Evolutionary conservation across 768 basidiomycete genomes (phyloP).

Genomic region (Psilocybe cyanescens): DNA sequence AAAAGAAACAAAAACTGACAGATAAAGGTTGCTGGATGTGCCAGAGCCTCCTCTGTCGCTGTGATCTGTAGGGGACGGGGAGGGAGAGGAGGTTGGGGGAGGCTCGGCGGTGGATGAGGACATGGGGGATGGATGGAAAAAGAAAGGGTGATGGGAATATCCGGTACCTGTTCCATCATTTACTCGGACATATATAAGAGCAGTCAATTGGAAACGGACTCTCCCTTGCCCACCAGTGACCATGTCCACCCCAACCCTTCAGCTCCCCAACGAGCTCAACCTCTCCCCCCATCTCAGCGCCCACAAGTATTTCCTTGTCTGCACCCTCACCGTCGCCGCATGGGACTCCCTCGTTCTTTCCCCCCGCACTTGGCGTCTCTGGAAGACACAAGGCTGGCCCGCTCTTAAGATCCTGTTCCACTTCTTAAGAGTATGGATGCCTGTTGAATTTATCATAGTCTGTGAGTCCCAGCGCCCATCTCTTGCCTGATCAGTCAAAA

Average conservation of each 20-base stretch:
- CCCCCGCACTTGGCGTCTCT: conserved; percentile 76
- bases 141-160: conserved; percentile 17
- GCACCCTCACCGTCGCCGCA: conserved; percentile 86
- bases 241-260: conserved; percentile 33
- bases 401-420: conserved; percentile 76
- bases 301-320: conserved; percentile 90
- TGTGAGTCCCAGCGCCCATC: conserved; percentile 42
- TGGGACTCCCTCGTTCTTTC: conserved; percentile 90
- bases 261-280: conserved; percentile 69
- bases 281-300: conserved; percentile 80
- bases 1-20: conserved; percentile 32
- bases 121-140: conserved; percentile 24
- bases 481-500: not conserved
- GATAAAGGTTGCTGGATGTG: conserved; percentile 45
- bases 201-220: not conserved
- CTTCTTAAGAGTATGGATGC: conserved; percentile 78
- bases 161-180: conserved; percentile 8
- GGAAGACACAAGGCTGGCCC: conserved; percentile 72
- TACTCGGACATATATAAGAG: conserved; percentile 2
- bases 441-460: conserved; percentile 76
- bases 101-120: conserved; percentile 23
- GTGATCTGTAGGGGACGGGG: conserved; percentile 10
- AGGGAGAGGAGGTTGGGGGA: conserved; percentile 18
- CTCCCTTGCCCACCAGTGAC: conserved; percentile 12
- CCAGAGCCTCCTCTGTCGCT: conserved; percentile 1